Evolutionary conservation across 2,329 filamentous ascomycete species (phyloP).

Genomic region (Fusarium scirpi): DNA sequence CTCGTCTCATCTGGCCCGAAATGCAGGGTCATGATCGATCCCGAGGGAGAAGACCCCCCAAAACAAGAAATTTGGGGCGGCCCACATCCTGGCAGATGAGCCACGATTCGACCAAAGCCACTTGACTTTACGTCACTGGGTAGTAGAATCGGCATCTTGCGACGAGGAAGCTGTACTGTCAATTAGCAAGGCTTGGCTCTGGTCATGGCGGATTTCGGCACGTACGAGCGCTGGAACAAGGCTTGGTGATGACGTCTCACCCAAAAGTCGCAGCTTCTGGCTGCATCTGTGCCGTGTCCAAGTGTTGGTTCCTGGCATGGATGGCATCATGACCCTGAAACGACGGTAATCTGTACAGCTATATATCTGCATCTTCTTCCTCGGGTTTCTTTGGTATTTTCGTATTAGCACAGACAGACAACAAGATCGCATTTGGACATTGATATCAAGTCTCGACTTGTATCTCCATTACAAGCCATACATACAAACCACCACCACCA

Average conservation of each 20-base stretch:
- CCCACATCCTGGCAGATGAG: slow-evolving; percentile 35
- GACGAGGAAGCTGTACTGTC: slow-evolving; percentile 28
- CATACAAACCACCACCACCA: not conserved
- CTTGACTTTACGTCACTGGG: slow-evolving; percentile 42
- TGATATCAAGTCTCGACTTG: slow-evolving; percentile 7
- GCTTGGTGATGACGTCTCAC: slow-evolving; percentile 45
- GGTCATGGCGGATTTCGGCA: slow-evolving; percentile 34
- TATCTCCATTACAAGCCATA: not conserved
- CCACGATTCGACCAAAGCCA: slow-evolving; percentile 46
- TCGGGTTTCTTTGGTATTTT: slow-evolving; percentile 8
- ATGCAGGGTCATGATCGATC: slow-evolving; percentile 24
- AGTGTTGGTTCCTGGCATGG: slow-evolving; percentile 22
- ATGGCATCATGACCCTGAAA: slow-evolving; percentile 13
- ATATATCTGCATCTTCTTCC: slow-evolving; percentile 31
- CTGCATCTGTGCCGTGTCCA: slow-evolving; percentile 28
- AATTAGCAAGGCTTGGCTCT: slow-evolving; percentile 30
- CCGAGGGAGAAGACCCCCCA: slow-evolving; percentile 11
- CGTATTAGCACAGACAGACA: slow-evolving; percentile 17
- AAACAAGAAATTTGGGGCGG: slow-evolving; percentile 41
- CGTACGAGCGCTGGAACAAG: slow-evolving; percentile 25
- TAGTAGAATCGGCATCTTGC: slow-evolving; percentile 29
- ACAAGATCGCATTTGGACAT: not conserved
- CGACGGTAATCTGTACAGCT: slow-evolving; percentile 8
- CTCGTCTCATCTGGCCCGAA: slow-evolving; percentile 11
- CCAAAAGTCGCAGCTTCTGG: slow-evolving; percentile 26